Base-by-base conservation (phyloP, 2,329 filamentous ascomycete genomes). In the Talaromyces sp. region DNA sequence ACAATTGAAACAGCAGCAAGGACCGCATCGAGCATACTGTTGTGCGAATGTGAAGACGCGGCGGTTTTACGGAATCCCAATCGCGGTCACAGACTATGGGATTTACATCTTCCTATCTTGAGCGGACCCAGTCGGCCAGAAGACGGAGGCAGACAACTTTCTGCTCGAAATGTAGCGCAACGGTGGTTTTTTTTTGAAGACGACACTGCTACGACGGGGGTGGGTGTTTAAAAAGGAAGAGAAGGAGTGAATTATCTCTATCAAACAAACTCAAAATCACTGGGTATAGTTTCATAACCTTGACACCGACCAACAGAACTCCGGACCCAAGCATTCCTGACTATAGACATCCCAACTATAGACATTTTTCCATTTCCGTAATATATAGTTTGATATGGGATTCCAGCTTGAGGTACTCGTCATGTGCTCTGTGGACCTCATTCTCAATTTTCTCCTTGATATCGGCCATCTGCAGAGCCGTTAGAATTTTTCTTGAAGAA, bases 381-480 rank as follows among this genome's bases (percentile, higher is more conserved):
- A 99, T 96, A 80, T 99, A 99, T 65, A 98, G 82, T 77, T 93
- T 93, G 75, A 99, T 96, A 73, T 99, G 95, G 42, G 92, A 89
- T 76, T 98, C 93, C 86, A 99, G 89, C 85, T 97, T 97, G 73
- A 96, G 84, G 77, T 96, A 99, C 80, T 98, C 92, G 67, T 96
- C 93, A 69, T 96, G 87, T 0, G 95, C 92, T 60, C 85, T 86
- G 72, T 95, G 91, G 9, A 98, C 89, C 77, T 99, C 95, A 64
- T 89, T 93, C 73, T 98, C 93, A 65, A 99, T 96, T 70, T 95
- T 96, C 74, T 98, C 95, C 73, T 97, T 98, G 68, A 99, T 83
- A 76, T 99, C 95, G 55, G 90, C 87, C 93, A 98, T 99, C 93
- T 97, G 66, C 22, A 30, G 49, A n/a, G 30, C 4, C 3, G 49